Base-by-base conservation (phyloP, 805 yeast genomes). In the Pichia manshurica region DNA sequence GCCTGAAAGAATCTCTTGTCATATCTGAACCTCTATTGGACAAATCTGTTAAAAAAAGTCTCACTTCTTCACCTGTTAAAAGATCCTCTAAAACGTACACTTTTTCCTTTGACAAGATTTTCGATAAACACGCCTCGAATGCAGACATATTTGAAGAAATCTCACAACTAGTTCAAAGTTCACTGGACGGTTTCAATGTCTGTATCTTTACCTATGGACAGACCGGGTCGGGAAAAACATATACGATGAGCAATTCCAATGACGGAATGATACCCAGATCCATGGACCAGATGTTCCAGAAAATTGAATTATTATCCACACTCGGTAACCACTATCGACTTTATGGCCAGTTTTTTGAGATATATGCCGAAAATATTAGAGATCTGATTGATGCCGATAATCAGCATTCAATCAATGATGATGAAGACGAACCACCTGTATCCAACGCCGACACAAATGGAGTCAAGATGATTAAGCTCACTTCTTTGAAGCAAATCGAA, bases 151-250 rank as follows among this genome's bases (percentile, higher is more conserved):
- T 89, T 64, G 83, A 79, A 28, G 99, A 91, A 58, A 77, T 91
- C 1, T 82, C 93, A 2, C 96, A 89, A 62, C 66, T 91, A 20
- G 81, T 91, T 2, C 96, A 88, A 62, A 87, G 77, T 69, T 81
- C 95, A 0, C 63, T 90, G 13, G 95, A 91, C 65, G 99, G 99
- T 0, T 81, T 73, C 59, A 88, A 88, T 56, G 96, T 89, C 3
- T 89, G 97, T 64, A 87, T 93, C 1, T 88, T 91, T 69, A 96
- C 98, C 0, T 91, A 93, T 63, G 99, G 99, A 1, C 99, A 91
- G 65, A 93, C 99, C 0, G 96, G 93, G 0, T 84, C 97, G 0
- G 99, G 99, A 3, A 91, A 91, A 62, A 91, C 98, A 0, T 82
- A 67, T 62, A 93, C 99, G 0, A 93, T 91, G 98, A 76, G 89